Conservation (phyloP, 805 yeast genomes). For the Wickerhamiella allomyrinae region DNA sequence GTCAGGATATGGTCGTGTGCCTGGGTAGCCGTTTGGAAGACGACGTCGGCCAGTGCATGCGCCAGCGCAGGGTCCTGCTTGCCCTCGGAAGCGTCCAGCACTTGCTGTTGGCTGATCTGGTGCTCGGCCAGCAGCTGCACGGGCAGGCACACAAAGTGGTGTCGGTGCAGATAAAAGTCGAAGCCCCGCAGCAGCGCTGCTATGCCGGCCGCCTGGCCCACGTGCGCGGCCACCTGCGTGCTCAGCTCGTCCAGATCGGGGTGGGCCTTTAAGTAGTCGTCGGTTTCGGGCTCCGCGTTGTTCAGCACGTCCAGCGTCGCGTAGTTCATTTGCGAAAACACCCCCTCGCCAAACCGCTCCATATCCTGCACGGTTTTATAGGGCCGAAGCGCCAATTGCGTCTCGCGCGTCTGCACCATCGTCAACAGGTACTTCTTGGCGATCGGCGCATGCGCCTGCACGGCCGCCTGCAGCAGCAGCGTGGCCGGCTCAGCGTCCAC, state of each 20-base stretch:
- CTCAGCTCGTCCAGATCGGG: constrained; percentile 31
- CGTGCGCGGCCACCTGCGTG: constrained; percentile 57
- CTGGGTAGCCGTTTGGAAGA: constrained; percentile 53
- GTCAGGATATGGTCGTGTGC: constrained; percentile 72
- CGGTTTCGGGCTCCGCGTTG: constrained; percentile 43
- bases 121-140: constrained; percentile 40
- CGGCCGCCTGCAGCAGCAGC: constrained; percentile 39
- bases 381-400: constrained; percentile 35
- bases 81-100: constrained; percentile 33
- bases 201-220: constrained; percentile 70
- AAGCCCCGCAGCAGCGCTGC: constrained; percentile 50
- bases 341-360: constrained; percentile 70
- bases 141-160: constrained; percentile 47
- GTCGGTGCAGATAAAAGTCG: constrained; percentile 38
- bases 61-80: constrained; percentile 11
- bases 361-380: constrained; percentile 40
- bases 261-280: constrained; percentile 34
- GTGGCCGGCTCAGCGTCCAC: constrained; percentile 26
- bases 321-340: constrained; percentile 59
- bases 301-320: constrained; percentile 26
- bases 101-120: constrained; percentile 48
- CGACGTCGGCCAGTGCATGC: constrained; percentile 30
- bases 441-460: constrained; percentile 34
- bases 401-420: constrained; percentile 43
- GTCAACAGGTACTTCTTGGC: constrained; percentile 44